phyloP scores from a whole-genome alignment of 176 grass and related monocot genomes.

The Sorghum bicolor region DNA sequence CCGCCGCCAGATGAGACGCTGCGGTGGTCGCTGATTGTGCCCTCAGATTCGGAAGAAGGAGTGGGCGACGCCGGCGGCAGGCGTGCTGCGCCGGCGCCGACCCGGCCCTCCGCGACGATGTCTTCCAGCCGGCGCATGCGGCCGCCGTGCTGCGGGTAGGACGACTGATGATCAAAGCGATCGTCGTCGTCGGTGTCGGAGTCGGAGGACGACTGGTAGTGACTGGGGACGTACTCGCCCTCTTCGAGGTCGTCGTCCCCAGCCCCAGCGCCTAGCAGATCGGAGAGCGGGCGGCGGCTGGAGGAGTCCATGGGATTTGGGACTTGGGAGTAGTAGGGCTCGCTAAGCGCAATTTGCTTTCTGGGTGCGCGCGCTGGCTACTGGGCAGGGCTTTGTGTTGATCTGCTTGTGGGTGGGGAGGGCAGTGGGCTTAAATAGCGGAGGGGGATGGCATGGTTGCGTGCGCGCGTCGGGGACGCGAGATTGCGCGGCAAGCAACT shows the following conservation, averaged over 20 bases:
- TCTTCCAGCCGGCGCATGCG: background rate
- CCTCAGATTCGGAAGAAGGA: background rate
- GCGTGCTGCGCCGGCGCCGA: background rate
- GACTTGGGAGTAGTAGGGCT: background rate
- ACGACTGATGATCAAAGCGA: background rate
- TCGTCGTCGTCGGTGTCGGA: constrained; percentile 4
- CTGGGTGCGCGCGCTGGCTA: too few species aligned
- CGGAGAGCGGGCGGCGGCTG: background rate
- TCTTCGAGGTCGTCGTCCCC: background rate
- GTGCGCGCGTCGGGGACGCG: background rate
- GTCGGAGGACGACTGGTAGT: background rate
- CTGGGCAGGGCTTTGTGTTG: too few species aligned
- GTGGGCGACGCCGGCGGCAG: background rate
- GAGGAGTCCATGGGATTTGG: background rate
- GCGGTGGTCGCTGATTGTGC: background rate
- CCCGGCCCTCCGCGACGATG: background rate
- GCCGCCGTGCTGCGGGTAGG: background rate
- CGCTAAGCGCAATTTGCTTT: background rate
- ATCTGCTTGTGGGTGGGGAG: background rate
- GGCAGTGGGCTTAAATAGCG: background rate
- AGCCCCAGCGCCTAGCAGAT: background rate
- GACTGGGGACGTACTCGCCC: constrained; percentile 14
- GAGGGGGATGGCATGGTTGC: background rate
- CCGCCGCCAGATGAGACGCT: too few species aligned
- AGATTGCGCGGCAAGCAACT: constrained; percentile 23